These are phyloP conservation scores for Amylostereum areolatum DNA, from an alignment of 1,284 basidiomycete genomes.

Conservation along the genomic window DNA sequence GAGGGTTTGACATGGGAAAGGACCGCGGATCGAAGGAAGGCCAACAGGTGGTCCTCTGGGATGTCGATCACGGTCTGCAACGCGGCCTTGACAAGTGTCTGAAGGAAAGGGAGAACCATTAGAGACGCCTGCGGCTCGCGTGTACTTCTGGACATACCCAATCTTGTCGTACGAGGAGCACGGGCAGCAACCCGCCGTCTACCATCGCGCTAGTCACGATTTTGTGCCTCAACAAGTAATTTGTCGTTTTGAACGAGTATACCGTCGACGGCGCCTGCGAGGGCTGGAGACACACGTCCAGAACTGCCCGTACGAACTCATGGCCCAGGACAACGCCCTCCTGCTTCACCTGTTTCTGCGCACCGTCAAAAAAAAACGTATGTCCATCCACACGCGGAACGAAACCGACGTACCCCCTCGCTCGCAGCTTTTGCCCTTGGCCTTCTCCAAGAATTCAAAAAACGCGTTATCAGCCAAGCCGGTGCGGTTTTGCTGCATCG, in stretches of 20 bases:
- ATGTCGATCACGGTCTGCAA: constrained; percentile 53
- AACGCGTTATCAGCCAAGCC: constrained; percentile 42
- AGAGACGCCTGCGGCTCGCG: background rate
- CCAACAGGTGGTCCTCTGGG: constrained; percentile 54
- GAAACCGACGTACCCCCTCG: too few relatives aligned
- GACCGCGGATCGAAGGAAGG: constrained; percentile 40
- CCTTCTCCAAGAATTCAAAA: constrained; percentile 42
- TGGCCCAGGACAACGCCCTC: constrained; percentile 29
- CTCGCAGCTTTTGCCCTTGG: constrained; percentile 14
- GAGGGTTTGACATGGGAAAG: constrained; percentile 23
- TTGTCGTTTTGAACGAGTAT: constrained; percentile 50
- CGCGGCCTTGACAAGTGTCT: constrained; percentile 53
- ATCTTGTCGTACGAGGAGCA: constrained; percentile 46
- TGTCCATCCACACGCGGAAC: background rate
- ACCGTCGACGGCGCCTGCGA: constrained; percentile 26
- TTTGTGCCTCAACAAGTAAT: constrained; percentile 45
- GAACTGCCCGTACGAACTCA: constrained; percentile 50
- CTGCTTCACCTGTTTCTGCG: constrained; percentile 3
- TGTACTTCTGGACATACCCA: constrained; percentile 45
- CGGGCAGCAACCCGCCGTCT: constrained; percentile 45
- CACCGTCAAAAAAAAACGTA: background rate
- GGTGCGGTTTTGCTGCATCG: constrained; percentile 21
- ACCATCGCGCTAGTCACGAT: constrained; percentile 57
- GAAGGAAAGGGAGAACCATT: constrained; percentile 5
- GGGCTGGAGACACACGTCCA: constrained; percentile 41